A percentile compares a stretch with the other conserved stretches of the same genome.
Conservation (phyloP, 1,284 basidiomycete genomes). For the Violaceomyces palustris region DNA sequence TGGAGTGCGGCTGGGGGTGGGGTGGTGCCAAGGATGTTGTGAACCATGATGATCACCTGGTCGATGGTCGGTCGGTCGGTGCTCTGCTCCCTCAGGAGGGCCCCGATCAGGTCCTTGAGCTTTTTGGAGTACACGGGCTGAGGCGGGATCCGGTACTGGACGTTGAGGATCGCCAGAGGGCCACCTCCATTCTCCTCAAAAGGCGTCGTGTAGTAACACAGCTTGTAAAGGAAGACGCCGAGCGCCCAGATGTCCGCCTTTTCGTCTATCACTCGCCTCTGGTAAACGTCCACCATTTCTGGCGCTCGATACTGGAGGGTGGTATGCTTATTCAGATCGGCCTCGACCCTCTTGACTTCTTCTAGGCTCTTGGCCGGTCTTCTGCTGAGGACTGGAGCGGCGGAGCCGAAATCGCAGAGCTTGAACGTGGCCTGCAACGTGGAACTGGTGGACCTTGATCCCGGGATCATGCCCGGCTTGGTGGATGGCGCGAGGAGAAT, state of each 20-base stretch:
- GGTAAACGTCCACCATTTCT: constrained; percentile 92
- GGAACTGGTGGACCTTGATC: constrained; percentile 57
- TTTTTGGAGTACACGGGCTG: constrained; percentile 81
- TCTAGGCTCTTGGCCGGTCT: constrained; percentile 37
- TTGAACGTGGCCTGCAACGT: constrained; percentile 64
- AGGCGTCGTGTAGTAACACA: constrained; percentile 97
- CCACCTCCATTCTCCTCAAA: constrained; percentile 72
- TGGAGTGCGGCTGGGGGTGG: constrained; percentile 30
- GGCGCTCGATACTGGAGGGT: constrained; percentile 92
- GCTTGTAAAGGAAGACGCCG: constrained; percentile 72
- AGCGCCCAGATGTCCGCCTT: constrained; percentile 81
- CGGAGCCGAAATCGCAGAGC: constrained; percentile 96
- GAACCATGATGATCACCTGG: constrained; percentile 33
- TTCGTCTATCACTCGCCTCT: constrained; percentile 76
- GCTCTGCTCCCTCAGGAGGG: constrained; percentile 43
- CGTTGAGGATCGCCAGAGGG: constrained; percentile 89
- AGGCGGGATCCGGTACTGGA: constrained; percentile 69
- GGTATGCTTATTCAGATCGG: constrained; percentile 88
- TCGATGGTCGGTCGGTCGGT: constrained; percentile 36
- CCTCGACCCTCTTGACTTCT: constrained; percentile 72
- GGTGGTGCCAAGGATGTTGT: constrained; percentile 31
- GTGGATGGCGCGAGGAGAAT: constrained; percentile 65
- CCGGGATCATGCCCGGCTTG: constrained; percentile 20
- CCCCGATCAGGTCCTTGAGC: constrained; percentile 75
- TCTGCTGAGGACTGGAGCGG: constrained; percentile 59